phyloP scores from a whole-genome alignment of 2,329 filamentous ascomycete species.

The Rhynchosporium agropyri region DNA sequence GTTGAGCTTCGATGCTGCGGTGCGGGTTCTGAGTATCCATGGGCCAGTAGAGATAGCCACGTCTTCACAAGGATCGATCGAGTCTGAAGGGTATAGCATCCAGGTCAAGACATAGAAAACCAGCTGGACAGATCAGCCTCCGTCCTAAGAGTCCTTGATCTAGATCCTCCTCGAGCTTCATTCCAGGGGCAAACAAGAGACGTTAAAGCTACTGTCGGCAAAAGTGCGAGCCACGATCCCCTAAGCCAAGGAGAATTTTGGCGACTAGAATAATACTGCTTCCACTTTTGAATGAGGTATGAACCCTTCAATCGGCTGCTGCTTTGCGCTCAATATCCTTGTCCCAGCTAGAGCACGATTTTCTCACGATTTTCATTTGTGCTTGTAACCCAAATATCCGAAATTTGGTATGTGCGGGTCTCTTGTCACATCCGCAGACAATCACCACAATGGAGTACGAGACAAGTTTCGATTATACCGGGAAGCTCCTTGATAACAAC shows the following conservation, averaged over 20 bases:
- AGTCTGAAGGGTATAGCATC: conserved; percentile 22
- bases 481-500: background rate
- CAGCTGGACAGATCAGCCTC: background rate
- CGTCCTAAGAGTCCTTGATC: background rate
- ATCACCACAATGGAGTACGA: conserved; percentile 2
- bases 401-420: background rate
- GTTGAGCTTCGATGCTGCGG: conserved; percentile 15
- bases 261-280: background rate
- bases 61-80: conserved; percentile 15
- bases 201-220: background rate
- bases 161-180: background rate
- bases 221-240: background rate
- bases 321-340: background rate
- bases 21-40: conserved; percentile 18
- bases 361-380: background rate
- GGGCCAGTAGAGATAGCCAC: conserved; percentile 17
- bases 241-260: background rate
- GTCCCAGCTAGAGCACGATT: background rate
- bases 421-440: background rate
- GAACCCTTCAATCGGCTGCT: background rate
- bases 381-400: background rate
- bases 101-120: too few species aligned
- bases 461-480: background rate
- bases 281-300: background rate
- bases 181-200: background rate